Percentiles rank a stretch among this genome's conserved stretches.
phyloP scores from a whole-genome alignment of 495 filamentous ascomycete genomes.

The Aspergillus affinis region DNA sequence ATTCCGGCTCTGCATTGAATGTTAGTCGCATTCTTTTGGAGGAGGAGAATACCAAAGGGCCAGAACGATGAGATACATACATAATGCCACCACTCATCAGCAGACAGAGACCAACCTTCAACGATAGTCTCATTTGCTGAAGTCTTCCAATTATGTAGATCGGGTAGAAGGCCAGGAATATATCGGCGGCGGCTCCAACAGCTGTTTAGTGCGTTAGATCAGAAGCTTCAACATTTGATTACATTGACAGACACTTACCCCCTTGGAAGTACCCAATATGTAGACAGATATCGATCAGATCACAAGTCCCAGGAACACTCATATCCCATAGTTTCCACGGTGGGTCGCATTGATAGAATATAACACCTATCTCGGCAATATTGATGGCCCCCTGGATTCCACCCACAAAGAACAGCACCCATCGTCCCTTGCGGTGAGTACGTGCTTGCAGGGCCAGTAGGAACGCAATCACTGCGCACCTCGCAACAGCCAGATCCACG shows the following conservation, averaged over 20 bases:
- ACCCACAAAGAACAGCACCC: conserved; percentile 28
- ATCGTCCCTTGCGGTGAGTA: conserved; percentile 18
- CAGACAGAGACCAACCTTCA: conserved; percentile 34
- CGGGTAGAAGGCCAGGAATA: conserved; percentile 35
- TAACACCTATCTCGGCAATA: conserved; percentile 21
- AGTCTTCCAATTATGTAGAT: conserved; percentile 33
- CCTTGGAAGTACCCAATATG: conserved; percentile 28
- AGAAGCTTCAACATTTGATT: background rate
- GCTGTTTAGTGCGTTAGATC: conserved; percentile 1
- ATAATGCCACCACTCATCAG: conserved; percentile 40
- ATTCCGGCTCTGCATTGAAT: conserved; percentile 20
- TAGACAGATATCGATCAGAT: conserved; percentile 21
- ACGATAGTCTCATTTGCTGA: conserved; percentile 27
- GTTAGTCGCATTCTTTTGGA: too few species aligned
- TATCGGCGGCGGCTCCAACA: conserved; percentile 32
- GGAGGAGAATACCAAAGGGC: too few species aligned
- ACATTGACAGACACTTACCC: conserved; percentile 11
- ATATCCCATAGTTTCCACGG: conserved; percentile 26
- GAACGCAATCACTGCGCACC: conserved; percentile 34
- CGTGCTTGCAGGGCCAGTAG: conserved; percentile 29
- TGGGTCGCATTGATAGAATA: conserved; percentile 30
- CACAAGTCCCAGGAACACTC: conserved; percentile 23
- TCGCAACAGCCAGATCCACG: conserved; percentile 23
- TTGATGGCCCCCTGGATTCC: conserved; percentile 25
- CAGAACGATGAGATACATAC: conserved; percentile 21